Base-by-base conservation (phyloP, 1,139 yeast species). In the Kodamaea arcana region DNA sequence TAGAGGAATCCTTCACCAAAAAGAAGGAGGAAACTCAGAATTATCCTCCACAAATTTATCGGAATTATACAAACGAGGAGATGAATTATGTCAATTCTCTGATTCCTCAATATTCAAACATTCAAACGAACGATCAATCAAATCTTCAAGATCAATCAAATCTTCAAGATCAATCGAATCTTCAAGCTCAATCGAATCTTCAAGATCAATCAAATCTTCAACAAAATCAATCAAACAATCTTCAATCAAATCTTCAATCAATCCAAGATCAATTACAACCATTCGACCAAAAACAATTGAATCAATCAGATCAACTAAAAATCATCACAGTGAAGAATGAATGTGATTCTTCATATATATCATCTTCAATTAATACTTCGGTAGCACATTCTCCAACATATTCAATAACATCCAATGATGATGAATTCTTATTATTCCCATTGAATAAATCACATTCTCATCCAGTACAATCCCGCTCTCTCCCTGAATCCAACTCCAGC, bases 371-470 rank as follows among this genome's bases (percentile, higher is more conserved):
- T 27, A 29, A 29, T 16, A 26, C 32, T n/a, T 38, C 42, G 14
- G 32, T 35, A 2, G 36, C 36, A 15, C 37, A 39, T 12, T 38
- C 41, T 15, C 40, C 40, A 4, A 16, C 34, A 13, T 17, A 31
- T 17, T 31, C 37, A n/a, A 38, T 41, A 10, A 27, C 30, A 13
- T 39, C 42, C 22, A 36, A 39, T 24, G 44, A 41, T 14, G 34
- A 18, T 7, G 38, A 34, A 15, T 32, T 34, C 21, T 24, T 34
- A 9, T 31, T 41, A 26, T 42, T 41, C 28, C 49, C 47, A 3
- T 36, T 46, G 16, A 39, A 38, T 15, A 47, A 39, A 23, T 35
- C 42, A n/a, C 36, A 40, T 6, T 44, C 49, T 6, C 34, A 40
- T 33, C 45, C 48, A 3, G 28, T 15, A 11, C 9, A 6, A 9